Evolutionary conservation across 108 stramenopile species (phyloP).

Genomic region (Poteriospumella lacustris): DNA sequence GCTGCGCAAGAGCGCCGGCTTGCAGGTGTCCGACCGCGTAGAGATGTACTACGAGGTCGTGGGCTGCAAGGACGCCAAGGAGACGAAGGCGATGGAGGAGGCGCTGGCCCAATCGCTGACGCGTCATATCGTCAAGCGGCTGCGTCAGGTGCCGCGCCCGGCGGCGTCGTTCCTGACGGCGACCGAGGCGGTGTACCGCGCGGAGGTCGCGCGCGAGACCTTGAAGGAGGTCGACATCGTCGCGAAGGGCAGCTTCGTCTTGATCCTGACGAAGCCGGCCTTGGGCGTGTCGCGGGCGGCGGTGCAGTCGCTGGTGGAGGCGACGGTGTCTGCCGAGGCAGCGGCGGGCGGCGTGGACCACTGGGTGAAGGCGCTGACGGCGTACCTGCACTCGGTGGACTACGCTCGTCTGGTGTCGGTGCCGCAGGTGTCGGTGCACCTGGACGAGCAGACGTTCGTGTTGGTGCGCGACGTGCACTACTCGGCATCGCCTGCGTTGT

Average conservation of each 20-base stretch:
- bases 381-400: too few relatives aligned
- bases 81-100: slow-evolving; percentile 56
- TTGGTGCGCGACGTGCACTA: too few relatives aligned
- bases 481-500: too few relatives aligned
- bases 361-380: too few relatives aligned
- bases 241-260: not conserved
- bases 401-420: too few relatives aligned
- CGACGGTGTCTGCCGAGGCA: too few relatives aligned
- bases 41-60: slow-evolving; percentile 70
- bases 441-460: too few relatives aligned
- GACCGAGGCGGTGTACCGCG: not conserved
- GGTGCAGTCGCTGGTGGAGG: too few relatives aligned
- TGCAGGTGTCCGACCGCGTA: slow-evolving; percentile 74
- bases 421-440: too few relatives aligned
- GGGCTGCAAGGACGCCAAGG: slow-evolving; percentile 55
- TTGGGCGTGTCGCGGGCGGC: too few relatives aligned
- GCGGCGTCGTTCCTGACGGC: too few relatives aligned
- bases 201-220: not conserved
- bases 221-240: slow-evolving; percentile 1
- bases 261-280: not conserved
- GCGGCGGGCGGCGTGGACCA: too few relatives aligned
- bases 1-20: slow-evolving; percentile 82
- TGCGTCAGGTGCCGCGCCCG: not conserved
- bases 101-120: slow-evolving; percentile 44
- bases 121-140: not conserved